These are phyloP conservation scores for Dactylis glomerata DNA, from an alignment of 176 grass and related monocot species.

Conservation along the genomic window DNA sequence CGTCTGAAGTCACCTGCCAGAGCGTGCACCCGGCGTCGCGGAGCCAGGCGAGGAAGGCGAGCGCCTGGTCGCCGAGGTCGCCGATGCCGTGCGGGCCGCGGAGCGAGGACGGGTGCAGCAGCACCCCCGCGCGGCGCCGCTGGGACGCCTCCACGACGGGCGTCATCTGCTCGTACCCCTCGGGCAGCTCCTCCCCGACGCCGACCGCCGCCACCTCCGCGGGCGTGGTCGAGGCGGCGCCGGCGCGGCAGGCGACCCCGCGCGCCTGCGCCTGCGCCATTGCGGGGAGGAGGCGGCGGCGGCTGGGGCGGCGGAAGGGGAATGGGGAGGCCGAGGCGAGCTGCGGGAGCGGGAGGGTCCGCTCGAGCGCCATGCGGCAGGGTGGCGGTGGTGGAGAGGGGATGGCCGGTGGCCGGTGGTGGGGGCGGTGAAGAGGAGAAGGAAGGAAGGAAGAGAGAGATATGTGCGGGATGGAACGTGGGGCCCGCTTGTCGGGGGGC, in stretches of 20 bases:
- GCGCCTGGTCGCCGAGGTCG: conserved; percentile 66
- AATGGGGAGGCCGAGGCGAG: neutral
- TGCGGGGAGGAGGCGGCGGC: neutral
- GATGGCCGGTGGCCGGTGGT: neutral
- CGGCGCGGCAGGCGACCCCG: conserved; percentile 17
- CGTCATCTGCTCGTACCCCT: conserved; percentile 61
- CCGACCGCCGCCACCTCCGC: neutral
- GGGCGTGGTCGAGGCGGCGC: conserved; percentile 1
- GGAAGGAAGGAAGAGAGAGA: neutral
- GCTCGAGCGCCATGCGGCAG: conserved; percentile 22
- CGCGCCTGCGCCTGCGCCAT: neutral
- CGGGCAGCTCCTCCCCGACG: conserved; percentile 61
- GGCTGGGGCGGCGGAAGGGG: neutral
- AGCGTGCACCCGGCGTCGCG: conserved; percentile 59
- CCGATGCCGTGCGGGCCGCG: conserved; percentile 72
- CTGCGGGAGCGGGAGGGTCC: conserved; percentile 16
- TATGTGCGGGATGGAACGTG: conserved; percentile 10
- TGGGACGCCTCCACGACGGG: conserved; percentile 45
- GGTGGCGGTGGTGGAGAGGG: neutral
- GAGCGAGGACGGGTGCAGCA: conserved; percentile 82
- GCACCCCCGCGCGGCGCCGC: conserved; percentile 58
- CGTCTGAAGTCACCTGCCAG: conserved; percentile 65
- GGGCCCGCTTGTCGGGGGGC: conserved; percentile 25
- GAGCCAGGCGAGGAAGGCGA: conserved; percentile 79
- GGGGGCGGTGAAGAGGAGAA: neutral